phyloP scores from a whole-genome alignment of 306 rosid species.

The Arachis stenosperma region DNA sequence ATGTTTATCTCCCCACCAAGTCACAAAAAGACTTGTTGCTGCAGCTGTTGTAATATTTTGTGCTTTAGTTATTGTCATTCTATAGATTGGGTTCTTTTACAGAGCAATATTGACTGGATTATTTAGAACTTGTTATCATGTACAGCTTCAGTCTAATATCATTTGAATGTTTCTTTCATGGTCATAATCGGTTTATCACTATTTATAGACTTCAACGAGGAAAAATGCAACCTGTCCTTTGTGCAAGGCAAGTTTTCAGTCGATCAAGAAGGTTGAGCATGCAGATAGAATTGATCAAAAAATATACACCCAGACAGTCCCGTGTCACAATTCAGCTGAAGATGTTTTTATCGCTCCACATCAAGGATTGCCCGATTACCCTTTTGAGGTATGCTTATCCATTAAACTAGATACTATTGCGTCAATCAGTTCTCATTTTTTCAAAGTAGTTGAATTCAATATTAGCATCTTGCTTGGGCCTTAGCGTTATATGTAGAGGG shows the following conservation, averaged over 20 bases:
- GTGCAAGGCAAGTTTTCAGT: constrained; percentile 76
- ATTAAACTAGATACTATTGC: constrained; percentile 16
- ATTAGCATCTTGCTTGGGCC: background rate
- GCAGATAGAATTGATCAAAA: constrained; percentile 72
- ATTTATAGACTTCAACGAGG: constrained; percentile 59
- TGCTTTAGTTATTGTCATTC: background rate
- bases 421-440: background rate
- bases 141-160: constrained; percentile 23
- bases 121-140: constrained; percentile 1
- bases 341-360: constrained; percentile 49
- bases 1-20: background rate
- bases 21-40: constrained; percentile 1
- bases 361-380: constrained; percentile 42
- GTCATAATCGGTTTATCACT: constrained; percentile 43
- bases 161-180: constrained; percentile 35
- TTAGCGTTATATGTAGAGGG: constrained; percentile 13
- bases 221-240: constrained; percentile 76
- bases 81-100: background rate
- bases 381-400: constrained; percentile 62
- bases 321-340: constrained; percentile 55
- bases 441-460: background rate
- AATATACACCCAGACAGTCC: constrained; percentile 84
- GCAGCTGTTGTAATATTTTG: background rate
- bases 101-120: constrained; percentile 19
- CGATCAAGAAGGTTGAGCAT: constrained; percentile 71